These are phyloP conservation scores for Yamadazyma dendronema DNA, from an alignment of 1,139 yeast species.

Conservation along the genomic window DNA sequence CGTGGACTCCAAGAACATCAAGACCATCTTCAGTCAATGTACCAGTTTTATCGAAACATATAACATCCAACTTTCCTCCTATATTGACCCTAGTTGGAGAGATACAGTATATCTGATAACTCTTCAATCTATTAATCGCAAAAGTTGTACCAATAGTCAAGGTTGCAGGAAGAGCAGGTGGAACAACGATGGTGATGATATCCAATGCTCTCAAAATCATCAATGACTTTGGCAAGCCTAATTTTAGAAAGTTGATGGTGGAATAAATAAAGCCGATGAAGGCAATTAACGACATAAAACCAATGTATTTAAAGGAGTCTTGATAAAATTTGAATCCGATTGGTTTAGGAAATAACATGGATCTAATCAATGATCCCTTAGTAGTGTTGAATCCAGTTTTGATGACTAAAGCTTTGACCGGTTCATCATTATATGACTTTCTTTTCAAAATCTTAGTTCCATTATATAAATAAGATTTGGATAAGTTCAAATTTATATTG, in stretches of 20 bases:
- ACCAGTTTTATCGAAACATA: slow-evolving; percentile 96
- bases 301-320: slow-evolving; percentile 94
- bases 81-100: slow-evolving; percentile 92
- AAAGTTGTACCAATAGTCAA: slow-evolving; percentile 94
- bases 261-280: slow-evolving; percentile 79
- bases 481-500: slow-evolving; percentile 62
- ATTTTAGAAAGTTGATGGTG: slow-evolving; percentile 73
- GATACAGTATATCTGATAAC: slow-evolving; percentile 72
- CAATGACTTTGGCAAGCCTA: slow-evolving; percentile 66
- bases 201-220: slow-evolving; percentile 90
- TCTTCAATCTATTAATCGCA: slow-evolving; percentile 74
- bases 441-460: slow-evolving; percentile 89
- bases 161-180: slow-evolving; percentile 98
- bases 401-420: slow-evolving; percentile 83
- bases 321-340: slow-evolving; percentile 88
- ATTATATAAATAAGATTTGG: slow-evolving; percentile 75
- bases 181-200: slow-evolving; percentile 92
- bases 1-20: slow-evolving; percentile 85
- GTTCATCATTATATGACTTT: slow-evolving; percentile 61
- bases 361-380: slow-evolving; percentile 90
- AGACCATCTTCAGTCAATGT: slow-evolving; percentile 96
- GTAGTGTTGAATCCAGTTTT: slow-evolving; percentile 94
- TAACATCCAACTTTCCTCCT: slow-evolving; percentile 87
- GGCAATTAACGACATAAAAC: slow-evolving; percentile 89
- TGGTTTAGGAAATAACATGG: slow-evolving; percentile 96